Evolutionary conservation across 768 basidiomycete species (phyloP).

Genomic region (Gymnopilus junonius): DNA sequence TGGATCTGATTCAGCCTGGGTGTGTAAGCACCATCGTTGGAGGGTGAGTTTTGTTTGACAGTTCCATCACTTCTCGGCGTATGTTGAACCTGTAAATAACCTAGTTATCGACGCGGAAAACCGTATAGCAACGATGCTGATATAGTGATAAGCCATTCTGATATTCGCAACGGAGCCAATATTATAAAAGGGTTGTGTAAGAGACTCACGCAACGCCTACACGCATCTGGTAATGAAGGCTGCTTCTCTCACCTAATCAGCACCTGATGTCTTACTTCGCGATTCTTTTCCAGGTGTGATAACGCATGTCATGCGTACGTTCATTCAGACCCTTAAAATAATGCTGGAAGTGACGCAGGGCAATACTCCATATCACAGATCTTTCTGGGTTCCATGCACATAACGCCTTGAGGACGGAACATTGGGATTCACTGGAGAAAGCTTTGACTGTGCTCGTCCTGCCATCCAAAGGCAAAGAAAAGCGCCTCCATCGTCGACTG

Average conservation of each 20-base stretch:
- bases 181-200: slow-evolving; percentile 68
- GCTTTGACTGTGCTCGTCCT: slow-evolving; percentile 79
- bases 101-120: slow-evolving; percentile 87
- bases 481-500: slow-evolving; percentile 64
- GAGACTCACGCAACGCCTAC: slow-evolving; percentile 59
- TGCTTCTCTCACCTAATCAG: background rate
- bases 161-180: slow-evolving; percentile 42
- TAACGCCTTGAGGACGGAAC: slow-evolving; percentile 56
- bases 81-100: background rate
- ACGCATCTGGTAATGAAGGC: slow-evolving; percentile 50
- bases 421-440: slow-evolving; percentile 86
- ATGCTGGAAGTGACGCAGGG: too few species aligned
- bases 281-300: slow-evolving; percentile 55
- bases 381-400: slow-evolving; percentile 63
- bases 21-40: slow-evolving; percentile 80
- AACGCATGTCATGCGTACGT: slow-evolving; percentile 85
- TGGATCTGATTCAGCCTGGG: slow-evolving; percentile 64
- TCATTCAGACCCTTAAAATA: background rate
- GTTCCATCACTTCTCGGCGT: background rate
- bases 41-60: slow-evolving; percentile 54
- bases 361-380: slow-evolving; percentile 38
- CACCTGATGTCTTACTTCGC: background rate
- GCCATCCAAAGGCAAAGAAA: slow-evolving; percentile 39
- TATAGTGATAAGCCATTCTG: slow-evolving; percentile 81
- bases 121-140: slow-evolving; percentile 83